Evolutionary conservation across 306 rosid genomes (phyloP).

Genomic region (Senna siamea): DNA sequence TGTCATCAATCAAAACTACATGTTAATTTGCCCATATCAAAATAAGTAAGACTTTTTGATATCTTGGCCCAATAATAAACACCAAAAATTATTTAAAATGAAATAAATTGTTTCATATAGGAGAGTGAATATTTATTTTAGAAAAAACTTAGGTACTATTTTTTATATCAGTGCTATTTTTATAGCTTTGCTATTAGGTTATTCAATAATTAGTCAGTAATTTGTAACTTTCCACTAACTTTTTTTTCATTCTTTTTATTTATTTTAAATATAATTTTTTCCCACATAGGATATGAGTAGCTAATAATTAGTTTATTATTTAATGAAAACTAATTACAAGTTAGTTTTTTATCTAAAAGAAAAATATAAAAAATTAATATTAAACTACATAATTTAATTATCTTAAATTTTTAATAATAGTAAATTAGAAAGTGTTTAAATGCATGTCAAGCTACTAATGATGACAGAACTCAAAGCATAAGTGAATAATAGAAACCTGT

Average conservation of each 20-base stretch:
- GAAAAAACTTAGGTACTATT: too few relatives aligned
- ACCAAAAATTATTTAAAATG: not conserved
- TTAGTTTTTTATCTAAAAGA: too few relatives aligned
- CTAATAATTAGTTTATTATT: too few relatives aligned
- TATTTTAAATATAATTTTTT: too few relatives aligned
- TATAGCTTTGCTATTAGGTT: too few relatives aligned
- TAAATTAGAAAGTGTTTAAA: not conserved
- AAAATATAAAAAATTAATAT: too few relatives aligned
- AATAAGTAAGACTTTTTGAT: not conserved
- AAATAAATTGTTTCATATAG: not conserved
- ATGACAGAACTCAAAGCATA: not conserved
- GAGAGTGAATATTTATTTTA: not conserved
- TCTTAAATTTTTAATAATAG: not conserved
- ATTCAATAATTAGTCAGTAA: not conserved
- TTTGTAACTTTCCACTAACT: not conserved
- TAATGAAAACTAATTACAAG: too few relatives aligned
- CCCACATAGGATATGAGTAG: not conserved
- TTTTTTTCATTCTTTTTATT: too few relatives aligned
- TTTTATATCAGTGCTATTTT: too few relatives aligned
- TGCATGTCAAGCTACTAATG: not conserved
- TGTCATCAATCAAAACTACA: not conserved
- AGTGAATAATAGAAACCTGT: conserved; percentile 54
- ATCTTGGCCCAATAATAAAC: not conserved
- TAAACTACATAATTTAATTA: not conserved
- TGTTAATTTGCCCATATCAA: not conserved